A percentile compares a stretch with the other conserved stretches of the same genome.
Conservation (phyloP, 2,329 filamentous ascomycete species). For the Cladosporium sp. region DNA sequence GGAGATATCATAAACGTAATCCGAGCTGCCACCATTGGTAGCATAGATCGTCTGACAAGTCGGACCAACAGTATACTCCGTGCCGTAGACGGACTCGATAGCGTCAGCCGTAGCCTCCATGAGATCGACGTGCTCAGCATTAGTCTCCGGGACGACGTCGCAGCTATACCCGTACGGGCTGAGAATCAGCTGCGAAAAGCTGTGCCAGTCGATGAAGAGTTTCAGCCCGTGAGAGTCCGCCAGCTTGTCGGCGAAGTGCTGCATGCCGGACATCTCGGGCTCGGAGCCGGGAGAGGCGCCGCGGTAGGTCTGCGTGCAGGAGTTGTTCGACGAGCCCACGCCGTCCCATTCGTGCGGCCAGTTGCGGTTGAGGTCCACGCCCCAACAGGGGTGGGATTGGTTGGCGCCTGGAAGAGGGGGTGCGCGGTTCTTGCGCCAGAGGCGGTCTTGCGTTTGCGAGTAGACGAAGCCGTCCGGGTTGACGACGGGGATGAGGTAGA, state of each 20-base stretch:
- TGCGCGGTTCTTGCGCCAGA: conserved; percentile 62
- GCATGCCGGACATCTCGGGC: conserved; percentile 41
- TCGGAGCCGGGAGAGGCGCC: conserved; percentile 37
- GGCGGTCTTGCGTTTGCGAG: conserved; percentile 52
- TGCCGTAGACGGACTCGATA: conserved; percentile 53
- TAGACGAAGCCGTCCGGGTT: conserved; percentile 52
- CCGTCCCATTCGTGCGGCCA: conserved; percentile 48
- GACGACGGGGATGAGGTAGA: conserved; percentile 23
- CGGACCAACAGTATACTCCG: conserved; percentile 37
- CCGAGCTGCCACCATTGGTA: conserved; percentile 12
- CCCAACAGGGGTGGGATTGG: conserved; percentile 40
- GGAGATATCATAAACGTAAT: conserved; percentile 14
- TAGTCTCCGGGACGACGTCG: conserved; percentile 39
- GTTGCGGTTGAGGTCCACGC: conserved; percentile 56
- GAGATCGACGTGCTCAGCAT: conserved; percentile 49
- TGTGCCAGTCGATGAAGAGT: conserved; percentile 62
- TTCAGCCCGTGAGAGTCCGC: conserved; percentile 35
- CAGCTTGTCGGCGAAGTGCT: conserved; percentile 13
- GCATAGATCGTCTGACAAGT: conserved; percentile 36
- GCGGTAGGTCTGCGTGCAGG: conserved; percentile 48
- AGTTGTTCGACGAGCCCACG: conserved; percentile 47
- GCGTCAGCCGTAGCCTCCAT: conserved; percentile 48
- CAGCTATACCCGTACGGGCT: conserved; percentile 59
- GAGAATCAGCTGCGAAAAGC: conserved; percentile 58
- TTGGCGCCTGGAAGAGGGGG: conserved; percentile 20